Base-by-base conservation (phyloP, 129 eudicot genomes). In the Sambucus nigra region DNA sequence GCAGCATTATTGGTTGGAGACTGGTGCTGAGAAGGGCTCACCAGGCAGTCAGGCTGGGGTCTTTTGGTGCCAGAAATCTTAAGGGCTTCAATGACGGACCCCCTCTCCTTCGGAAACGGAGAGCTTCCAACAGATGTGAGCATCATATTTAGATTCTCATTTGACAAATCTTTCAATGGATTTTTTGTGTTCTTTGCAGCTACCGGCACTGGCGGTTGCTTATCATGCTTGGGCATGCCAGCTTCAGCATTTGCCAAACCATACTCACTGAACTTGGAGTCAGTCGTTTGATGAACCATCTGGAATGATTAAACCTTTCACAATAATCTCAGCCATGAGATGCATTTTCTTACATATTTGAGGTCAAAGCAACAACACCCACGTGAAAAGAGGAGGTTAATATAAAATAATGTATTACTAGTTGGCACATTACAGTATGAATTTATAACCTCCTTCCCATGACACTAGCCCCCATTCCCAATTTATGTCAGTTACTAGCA, bases 221-320 rank as follows among this genome's bases (percentile, higher is more conserved):
- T 79, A 59, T 73, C 94, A 55, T 71, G 71, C 65, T 65, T 71
- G n/a, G 69, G 39, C 41, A 67, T 44, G 46, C 63, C 71, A 27
- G 65, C 20, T 63, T 79, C 82, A 38, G 66, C 48, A 63, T 76
- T 71, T 51, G 73, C 70, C 63, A 66, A 69, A 38, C 70, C 74
- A 35, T 62, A 61, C 25, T 75, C 75, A 33, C 65, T 59, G 59
- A 71, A 64, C 63, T 63, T 73, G 8, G 82, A 61, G 69, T 82
- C 88, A 28, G 28, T 42, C 28, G 77, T 81, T 72, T 81, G 86
- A 51, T 81, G 79, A 66, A 70, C 82, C 92, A 81, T 82, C 63
- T 65, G 42, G 63, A 68, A 38, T 18, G 7, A 58, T 27, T 53
- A 17, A 53, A 40, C 48, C 48, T 42, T 42, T 16, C 20, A 42